Percentiles rank a stretch among this genome's conserved stretches.
Evolutionary conservation across 768 basidiomycete species (phyloP).

Genomic region (Cystobasidium tubakii): DNA sequence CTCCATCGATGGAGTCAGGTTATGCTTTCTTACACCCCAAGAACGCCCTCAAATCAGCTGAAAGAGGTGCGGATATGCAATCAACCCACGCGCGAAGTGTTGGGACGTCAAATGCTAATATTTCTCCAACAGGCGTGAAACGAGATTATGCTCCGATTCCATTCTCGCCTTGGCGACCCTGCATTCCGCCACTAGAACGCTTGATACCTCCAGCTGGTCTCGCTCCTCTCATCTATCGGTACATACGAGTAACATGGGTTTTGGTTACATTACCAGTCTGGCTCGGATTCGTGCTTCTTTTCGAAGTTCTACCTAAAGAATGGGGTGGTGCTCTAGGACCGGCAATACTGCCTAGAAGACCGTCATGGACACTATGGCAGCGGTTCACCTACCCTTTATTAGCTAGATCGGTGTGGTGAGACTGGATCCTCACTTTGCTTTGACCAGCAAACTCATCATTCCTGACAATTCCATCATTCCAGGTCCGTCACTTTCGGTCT

Average conservation of each 20-base stretch:
- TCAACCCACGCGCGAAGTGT: no score
- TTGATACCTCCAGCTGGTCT: neutral
- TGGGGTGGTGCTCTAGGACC: neutral
- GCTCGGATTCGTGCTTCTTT: neutral
- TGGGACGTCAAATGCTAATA: no score
- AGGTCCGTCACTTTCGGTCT: conserved; percentile 33
- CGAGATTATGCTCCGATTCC: conserved; percentile 23
- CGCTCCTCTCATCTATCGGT: conserved; percentile 25
- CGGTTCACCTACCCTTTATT: conserved; percentile 39
- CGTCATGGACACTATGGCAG: conserved; percentile 37
- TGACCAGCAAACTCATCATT: no score
- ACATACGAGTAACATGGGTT: conserved; percentile 37
- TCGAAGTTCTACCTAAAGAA: neutral
- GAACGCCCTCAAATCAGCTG: neutral
- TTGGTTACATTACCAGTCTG: conserved; percentile 34
- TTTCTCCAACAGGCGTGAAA: neutral
- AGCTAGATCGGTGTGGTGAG: conserved; percentile 39
- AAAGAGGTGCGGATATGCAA: no score
- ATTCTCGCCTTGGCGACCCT: conserved; percentile 39
- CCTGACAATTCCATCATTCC: neutral
- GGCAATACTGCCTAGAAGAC: conserved; percentile 1
- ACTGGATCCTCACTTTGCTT: no score
- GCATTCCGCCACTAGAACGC: conserved; percentile 37
- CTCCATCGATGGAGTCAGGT: conserved; percentile 18
- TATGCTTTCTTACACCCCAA: conserved; percentile 23